Conservation (phyloP, 257 asterid species). For the Voacanga thouarsii region DNA sequence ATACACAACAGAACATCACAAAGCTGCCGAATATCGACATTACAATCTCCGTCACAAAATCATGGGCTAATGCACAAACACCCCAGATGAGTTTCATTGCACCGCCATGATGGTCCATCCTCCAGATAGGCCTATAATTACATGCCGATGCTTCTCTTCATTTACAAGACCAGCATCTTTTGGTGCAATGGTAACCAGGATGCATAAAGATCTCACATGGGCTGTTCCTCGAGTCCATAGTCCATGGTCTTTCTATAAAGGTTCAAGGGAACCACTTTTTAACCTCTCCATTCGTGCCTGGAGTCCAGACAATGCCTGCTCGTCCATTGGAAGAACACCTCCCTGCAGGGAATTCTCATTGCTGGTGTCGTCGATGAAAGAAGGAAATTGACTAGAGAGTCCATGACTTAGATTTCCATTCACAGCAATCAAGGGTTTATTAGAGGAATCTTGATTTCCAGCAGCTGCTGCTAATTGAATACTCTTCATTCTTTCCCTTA, state of each 20-base stretch:
- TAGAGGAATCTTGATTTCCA: constrained; percentile 58
- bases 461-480: constrained; percentile 74
- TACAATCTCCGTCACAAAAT: constrained; percentile 4
- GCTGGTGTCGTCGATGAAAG: constrained; percentile 40
- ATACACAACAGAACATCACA: constrained; percentile 2
- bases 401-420: constrained; percentile 45
- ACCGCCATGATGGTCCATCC: constrained; percentile 10
- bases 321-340: constrained; percentile 89
- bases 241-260: constrained; percentile 30
- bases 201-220: constrained; percentile 19
- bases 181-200: constrained; percentile 26
- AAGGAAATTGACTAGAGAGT: constrained; percentile 32
- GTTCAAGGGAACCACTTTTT: constrained; percentile 84
- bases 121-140: constrained; percentile 17
- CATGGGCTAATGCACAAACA: neutral
- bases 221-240: neutral
- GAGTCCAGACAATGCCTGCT: constrained; percentile 92
- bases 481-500: constrained; percentile 98
- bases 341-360: constrained; percentile 48
- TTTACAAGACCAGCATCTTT: constrained; percentile 33
- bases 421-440: constrained; percentile 50
- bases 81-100: neutral
- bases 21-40: neutral
- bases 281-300: constrained; percentile 99
- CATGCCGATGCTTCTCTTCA: constrained; percentile 22